Evolutionary conservation across 179 eudicot genomes (phyloP), one percentile per base, ranked within the genome.

Genomic region (Camellia oleifera): DNA sequence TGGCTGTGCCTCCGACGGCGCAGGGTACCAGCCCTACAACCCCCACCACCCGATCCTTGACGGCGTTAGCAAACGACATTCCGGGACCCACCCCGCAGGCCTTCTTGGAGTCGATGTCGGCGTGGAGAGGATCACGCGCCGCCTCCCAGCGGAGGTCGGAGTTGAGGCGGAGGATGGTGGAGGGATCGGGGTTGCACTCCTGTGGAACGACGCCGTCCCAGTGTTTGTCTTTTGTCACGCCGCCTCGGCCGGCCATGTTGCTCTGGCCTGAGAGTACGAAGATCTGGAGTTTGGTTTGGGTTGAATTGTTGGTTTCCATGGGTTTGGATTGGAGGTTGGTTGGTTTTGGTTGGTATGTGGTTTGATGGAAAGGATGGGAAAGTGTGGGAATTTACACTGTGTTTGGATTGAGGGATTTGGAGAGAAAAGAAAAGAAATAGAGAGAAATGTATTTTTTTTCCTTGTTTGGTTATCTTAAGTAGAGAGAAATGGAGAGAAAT

Each of bases 201-300:
- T 88, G 86, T 5, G 98, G 98, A 50, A 93, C 85, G 61, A 90
- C 82, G 78, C 89, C 84, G 91, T 94, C 88, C 94, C 92, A 93
- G 80, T 77, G 89, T 54, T 77, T 81, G 83, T 90, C 80, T 62
- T 50, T 76, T 65, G 83, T 69, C 1, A 94, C 86, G 46, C 98
- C 97, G 77, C 98, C 98, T 5, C 95, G 85, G 58, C 98, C 97
- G n/a, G 97, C 81, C 98, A 95, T 95, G 94, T 95, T 95, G 93
- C 95, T 92, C 76, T 95, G 98, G 44, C 97, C 98, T 15, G 98
- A 92, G 7, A 95, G 84, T 61, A 95, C 90, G 91, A 93, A 95
- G 82, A 95, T 88, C 7, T 93, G 87, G 48, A 84, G 86, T 10
- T 8, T 50, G 80, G 85, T 13, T 63, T 48, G 78, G 76, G 80